phyloP scores from a whole-genome alignment of 73 alveolate species.

The Stentor coeruleus region DNA sequence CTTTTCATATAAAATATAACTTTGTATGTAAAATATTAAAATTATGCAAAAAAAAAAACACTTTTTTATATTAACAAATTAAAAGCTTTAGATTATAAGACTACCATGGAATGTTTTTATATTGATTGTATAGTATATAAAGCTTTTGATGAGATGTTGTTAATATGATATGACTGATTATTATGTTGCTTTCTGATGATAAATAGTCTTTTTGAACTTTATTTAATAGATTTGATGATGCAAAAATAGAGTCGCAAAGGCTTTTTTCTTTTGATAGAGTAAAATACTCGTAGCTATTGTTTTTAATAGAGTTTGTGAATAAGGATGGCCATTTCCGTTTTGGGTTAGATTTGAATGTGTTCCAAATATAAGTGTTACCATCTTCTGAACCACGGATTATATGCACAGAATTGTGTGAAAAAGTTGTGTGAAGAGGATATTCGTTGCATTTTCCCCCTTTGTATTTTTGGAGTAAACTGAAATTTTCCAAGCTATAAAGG shows the following conservation, averaged over 20 bases:
- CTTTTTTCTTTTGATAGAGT: background rate
- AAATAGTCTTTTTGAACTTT: background rate
- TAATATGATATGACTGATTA: background rate
- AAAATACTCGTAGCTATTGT: slow-evolving; percentile 2
- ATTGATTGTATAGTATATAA: slow-evolving; percentile 4
- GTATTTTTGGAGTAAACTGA: slow-evolving; percentile 56
- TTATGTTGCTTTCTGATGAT: background rate
- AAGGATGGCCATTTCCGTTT: background rate
- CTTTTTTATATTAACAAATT: no score
- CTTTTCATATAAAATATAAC: no score
- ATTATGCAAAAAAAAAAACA: no score
- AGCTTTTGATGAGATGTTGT: background rate
- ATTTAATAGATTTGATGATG: background rate
- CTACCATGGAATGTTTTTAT: background rate
- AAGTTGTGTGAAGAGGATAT: slow-evolving; percentile 59
- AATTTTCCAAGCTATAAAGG: slow-evolving; percentile 58
- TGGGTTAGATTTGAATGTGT: slow-evolving; percentile 10
- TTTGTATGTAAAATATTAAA: no score
- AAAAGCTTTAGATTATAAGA: no score
- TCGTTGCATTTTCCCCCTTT: slow-evolving; percentile 76
- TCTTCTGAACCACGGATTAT: slow-evolving; percentile 84
- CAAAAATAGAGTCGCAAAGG: background rate
- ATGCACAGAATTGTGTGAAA: slow-evolving; percentile 51
- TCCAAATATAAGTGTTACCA: slow-evolving; percentile 80
- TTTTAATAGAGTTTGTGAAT: slow-evolving; percentile 1